Conservation (phyloP, 1,139 yeast species). For the Petasospora fabianii region DNA sequence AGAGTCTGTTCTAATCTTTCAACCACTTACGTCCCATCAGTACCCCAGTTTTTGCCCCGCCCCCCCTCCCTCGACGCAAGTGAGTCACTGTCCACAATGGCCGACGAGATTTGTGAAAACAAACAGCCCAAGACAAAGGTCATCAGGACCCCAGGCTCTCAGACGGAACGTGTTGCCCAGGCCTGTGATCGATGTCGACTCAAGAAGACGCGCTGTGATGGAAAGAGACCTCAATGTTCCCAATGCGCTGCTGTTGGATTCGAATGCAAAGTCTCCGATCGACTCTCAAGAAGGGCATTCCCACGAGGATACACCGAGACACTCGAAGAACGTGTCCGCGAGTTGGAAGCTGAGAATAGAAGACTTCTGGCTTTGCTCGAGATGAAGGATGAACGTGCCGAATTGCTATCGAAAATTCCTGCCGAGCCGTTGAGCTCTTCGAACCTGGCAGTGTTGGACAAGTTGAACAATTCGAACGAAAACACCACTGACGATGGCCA, state of each 20-base stretch:
- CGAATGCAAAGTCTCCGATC: constrained; percentile 69
- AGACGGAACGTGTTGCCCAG: constrained; percentile 51
- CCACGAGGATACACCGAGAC: constrained; percentile 78
- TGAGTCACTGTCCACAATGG: neutral
- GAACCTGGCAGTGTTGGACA: constrained; percentile 29
- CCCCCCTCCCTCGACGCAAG: neutral
- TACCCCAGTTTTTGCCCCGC: neutral
- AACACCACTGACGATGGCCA: constrained; percentile 22
- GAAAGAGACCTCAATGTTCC: constrained; percentile 60
- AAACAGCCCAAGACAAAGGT: constrained; percentile 22
- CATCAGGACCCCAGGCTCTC: constrained; percentile 29
- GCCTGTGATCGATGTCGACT: constrained; percentile 80
- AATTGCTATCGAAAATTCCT: constrained; percentile 21
- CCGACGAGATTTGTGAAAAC: neutral
- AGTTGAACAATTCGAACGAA: constrained; percentile 5
- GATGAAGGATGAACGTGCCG: constrained; percentile 29
- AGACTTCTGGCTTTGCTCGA: constrained; percentile 32
- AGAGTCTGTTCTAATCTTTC: neutral
- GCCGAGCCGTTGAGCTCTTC: constrained; percentile 29
- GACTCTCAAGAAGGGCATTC: constrained; percentile 65
- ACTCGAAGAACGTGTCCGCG: constrained; percentile 57
- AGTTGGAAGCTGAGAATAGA: constrained; percentile 54
- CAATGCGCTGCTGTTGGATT: constrained; percentile 65
- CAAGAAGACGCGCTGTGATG: constrained; percentile 75
- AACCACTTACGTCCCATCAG: neutral